phyloP scores from a whole-genome alignment of 1,284 basidiomycete species.

The Caloboletus firmus region DNA sequence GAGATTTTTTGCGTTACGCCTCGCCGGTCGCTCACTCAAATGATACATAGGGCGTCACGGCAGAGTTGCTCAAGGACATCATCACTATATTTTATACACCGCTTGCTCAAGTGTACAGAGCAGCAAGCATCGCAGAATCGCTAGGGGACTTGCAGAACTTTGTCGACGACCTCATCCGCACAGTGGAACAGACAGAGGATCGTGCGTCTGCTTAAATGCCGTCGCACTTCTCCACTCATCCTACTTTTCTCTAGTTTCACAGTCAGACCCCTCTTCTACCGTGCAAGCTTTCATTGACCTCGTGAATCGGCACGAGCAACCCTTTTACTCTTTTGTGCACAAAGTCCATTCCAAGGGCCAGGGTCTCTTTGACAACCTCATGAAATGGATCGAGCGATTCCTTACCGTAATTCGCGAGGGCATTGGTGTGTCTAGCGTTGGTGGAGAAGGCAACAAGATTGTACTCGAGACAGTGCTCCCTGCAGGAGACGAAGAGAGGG shows the following conservation, averaged over 20 bases:
- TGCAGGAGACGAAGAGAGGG: slow-evolving; percentile 71
- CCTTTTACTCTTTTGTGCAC: slow-evolving; percentile 97
- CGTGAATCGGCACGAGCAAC: slow-evolving; percentile 90
- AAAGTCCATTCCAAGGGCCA: slow-evolving; percentile 98
- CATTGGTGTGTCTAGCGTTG: slow-evolving; percentile 50
- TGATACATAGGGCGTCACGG: slow-evolving; percentile 76
- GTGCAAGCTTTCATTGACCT: slow-evolving; percentile 95
- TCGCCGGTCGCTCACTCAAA: slow-evolving; percentile 4
- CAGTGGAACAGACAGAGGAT: slow-evolving; percentile 90
- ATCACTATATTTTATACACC: slow-evolving; percentile 99
- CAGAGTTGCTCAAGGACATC: slow-evolving; percentile 96
- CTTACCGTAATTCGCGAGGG: slow-evolving; percentile 92
- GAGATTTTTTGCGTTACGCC: slow-evolving; percentile 16
- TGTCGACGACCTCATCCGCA: slow-evolving; percentile 93
- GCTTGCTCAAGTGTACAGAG: slow-evolving; percentile 97
- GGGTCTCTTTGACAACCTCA: slow-evolving; percentile 89
- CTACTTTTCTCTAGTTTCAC: slow-evolving; percentile 55
- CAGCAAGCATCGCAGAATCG: slow-evolving; percentile 95
- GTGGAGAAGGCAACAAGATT: slow-evolving; percentile 37
- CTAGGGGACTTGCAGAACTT: slow-evolving; percentile 92
- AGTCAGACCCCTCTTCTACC: slow-evolving; percentile 81
- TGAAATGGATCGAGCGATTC: slow-evolving; percentile 97
- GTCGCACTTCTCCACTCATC: slow-evolving; percentile 8
- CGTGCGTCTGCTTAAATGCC: slow-evolving; percentile 49
- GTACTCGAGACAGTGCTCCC: slow-evolving; percentile 88